phyloP scores from a whole-genome alignment of 2,329 filamentous ascomycete species.

The Colletotrichum tabaci region DNA sequence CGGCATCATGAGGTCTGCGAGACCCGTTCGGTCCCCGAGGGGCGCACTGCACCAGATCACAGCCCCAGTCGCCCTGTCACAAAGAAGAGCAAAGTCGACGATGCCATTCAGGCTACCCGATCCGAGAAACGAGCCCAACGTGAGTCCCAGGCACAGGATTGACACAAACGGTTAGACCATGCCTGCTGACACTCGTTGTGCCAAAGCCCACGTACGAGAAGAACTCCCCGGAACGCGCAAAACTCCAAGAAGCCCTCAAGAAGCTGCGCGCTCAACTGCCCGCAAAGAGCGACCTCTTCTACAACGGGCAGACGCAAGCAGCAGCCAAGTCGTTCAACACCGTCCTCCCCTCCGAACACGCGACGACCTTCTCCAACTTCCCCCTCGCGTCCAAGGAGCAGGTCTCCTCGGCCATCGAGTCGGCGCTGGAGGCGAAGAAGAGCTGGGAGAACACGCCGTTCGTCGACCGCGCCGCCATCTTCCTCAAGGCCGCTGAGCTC shows the following conservation, averaged over 20 bases:
- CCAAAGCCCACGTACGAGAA: slow-evolving; percentile 50
- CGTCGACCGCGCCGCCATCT: slow-evolving; percentile 90
- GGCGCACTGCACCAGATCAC: slow-evolving; percentile 35
- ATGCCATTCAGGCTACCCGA: slow-evolving; percentile 51
- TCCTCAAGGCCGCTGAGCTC: slow-evolving; percentile 95
- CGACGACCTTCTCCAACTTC: slow-evolving; percentile 54
- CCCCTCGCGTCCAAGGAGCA: slow-evolving; percentile 51
- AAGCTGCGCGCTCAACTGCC: slow-evolving; percentile 51
- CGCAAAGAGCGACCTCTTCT: slow-evolving; percentile 51
- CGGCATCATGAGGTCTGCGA: slow-evolving; percentile 23
- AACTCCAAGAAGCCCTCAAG: slow-evolving; percentile 49
- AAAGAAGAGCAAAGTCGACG: slow-evolving; percentile 47
- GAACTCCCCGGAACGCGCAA: slow-evolving; percentile 49
- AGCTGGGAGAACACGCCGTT: slow-evolving; percentile 91
- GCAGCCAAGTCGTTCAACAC: slow-evolving; percentile 48
- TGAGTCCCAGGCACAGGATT: slow-evolving; percentile 36
- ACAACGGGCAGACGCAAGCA: slow-evolving; percentile 49
- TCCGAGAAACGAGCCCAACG: slow-evolving; percentile 53
- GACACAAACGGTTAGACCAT: fast-evolving
- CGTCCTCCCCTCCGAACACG: slow-evolving; percentile 54
- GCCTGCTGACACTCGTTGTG: background rate
- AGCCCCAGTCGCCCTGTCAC: slow-evolving; percentile 39
- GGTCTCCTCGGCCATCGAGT: slow-evolving; percentile 76
- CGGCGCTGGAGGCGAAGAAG: slow-evolving; percentile 87
- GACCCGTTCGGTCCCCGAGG: slow-evolving; percentile 6